Base-by-base conservation (phyloP, 352 stramenopile genomes). In the Globisporangium yorkense region DNA sequence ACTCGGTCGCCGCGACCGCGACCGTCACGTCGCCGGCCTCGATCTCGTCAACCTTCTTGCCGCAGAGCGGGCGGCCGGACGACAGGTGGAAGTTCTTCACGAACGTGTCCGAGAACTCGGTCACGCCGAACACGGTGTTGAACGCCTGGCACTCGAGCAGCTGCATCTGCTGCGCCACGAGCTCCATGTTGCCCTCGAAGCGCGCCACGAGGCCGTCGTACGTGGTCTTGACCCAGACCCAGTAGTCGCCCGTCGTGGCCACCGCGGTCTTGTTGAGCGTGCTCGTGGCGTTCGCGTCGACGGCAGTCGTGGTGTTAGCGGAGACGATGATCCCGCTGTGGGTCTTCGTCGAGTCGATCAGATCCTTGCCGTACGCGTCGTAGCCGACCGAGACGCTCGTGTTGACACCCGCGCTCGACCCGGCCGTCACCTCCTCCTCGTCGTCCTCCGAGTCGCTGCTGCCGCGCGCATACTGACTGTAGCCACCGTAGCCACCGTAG, bases 61-160 rank as follows among this genome's bases (percentile, higher is more conserved):
- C 75, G 56, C 74, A 84, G 48, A 70, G 54, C 7, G 78, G 65
- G 54, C 68, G 67, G 59, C 65, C 66, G 3, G 70, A 80, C 33
- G 80, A 63, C 45, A 88, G 54, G 62, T 85, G 73, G 62, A 74
- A 76, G 67, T 80, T 75, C 48, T 66, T 69, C 18, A 87, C 72
- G 40, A 87, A 87, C 21, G 66, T 65, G 35, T 56, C 62, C 56
- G 74, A 71, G 55, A 77, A 76, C 66, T 80, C 75, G 20, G 56
- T 56, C 6, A 87, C 56, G 5, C 70, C 58, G 57, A 83, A 83
- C 37, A 83, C 70, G 33, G 64, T 72, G 51, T 80, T 65, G 63
- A 80, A 88, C 51, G 78, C 77, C 59, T 81, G 68, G 57, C 74
- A 84, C 58, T 88, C 78, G 2, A 85, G 66, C 35, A 88, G 63